A percentile compares a stretch with the other conserved stretches of the same genome.
Evolutionary conservation across 2,329 filamentous ascomycete genomes (phyloP).

Genomic region (Didymella pinodella): DNA sequence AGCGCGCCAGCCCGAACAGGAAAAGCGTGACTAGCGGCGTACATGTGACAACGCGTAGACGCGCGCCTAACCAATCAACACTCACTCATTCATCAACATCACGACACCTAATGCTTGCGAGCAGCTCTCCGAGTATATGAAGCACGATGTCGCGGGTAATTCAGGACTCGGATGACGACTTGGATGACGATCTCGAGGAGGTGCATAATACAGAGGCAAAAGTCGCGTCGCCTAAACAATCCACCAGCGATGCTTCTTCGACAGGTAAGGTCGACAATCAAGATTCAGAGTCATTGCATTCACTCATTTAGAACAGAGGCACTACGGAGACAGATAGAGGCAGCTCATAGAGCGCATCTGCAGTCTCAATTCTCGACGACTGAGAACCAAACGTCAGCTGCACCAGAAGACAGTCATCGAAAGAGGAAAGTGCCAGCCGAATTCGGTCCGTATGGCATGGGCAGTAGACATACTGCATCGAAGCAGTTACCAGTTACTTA

Average conservation of each 20-base stretch:
- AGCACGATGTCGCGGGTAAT: slow-evolving; percentile 39
- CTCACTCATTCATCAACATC: slow-evolving; percentile 1
- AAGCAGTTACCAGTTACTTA: slow-evolving; percentile 21
- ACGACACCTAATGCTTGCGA: not conserved
- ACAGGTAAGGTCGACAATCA: slow-evolving; percentile 8
- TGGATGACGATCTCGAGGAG: slow-evolving; percentile 43
- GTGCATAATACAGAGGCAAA: slow-evolving; percentile 18
- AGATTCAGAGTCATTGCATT: not conserved
- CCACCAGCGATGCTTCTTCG: slow-evolving; percentile 15
- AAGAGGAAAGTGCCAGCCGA: not conserved
- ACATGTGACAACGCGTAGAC: slow-evolving; percentile 38
- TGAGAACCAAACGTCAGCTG: slow-evolving; percentile 11
- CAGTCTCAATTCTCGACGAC: slow-evolving; percentile 23
- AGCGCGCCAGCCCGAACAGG: slow-evolving; percentile 17
- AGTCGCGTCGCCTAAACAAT: slow-evolving; percentile 29
- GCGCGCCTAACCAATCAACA: slow-evolving; percentile 23
- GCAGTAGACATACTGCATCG: not conserved
- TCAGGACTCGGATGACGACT: slow-evolving; percentile 50
- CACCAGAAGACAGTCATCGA: not conserved
- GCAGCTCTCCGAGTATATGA: slow-evolving; percentile 5
- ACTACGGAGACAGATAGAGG: slow-evolving; percentile 27
- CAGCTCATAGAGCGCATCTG: slow-evolving; percentile 38
- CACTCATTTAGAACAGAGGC: slow-evolving; percentile 4
- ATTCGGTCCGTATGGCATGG: not conserved
- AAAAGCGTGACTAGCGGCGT: slow-evolving; percentile 13